Percentiles rank a stretch among this genome's conserved stretches.
Evolutionary conservation across 352 stramenopile species (phyloP).

Genomic region (Phytophthora fragariaefolia): DNA sequence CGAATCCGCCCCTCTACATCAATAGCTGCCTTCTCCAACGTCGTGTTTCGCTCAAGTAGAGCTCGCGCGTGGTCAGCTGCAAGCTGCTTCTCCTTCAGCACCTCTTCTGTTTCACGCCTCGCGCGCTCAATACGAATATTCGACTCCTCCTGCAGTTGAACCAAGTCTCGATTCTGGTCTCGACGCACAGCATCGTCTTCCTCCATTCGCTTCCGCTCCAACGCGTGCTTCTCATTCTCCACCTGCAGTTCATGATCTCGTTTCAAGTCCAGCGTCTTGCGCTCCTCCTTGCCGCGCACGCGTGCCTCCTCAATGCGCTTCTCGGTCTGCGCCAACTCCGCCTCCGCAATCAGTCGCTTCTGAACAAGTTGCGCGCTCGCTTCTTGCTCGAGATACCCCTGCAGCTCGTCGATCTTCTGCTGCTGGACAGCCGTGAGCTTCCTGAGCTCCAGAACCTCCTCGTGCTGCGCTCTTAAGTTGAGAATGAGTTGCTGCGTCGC

Average conservation of each 20-base stretch:
- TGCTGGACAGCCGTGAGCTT: constrained; percentile 40
- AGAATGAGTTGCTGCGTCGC: constrained; percentile 87
- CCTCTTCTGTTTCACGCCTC: constrained; percentile 64
- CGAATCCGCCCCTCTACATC: constrained; percentile 71
- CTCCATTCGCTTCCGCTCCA: constrained; percentile 55
- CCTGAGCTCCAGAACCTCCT: constrained; percentile 43
- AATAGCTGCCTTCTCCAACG: constrained; percentile 63
- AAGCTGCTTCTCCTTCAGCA: constrained; percentile 66
- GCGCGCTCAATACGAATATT: constrained; percentile 62
- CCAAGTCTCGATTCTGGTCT: constrained; percentile 64
- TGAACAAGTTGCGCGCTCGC: constrained; percentile 66
- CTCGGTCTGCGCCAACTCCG: constrained; percentile 40
- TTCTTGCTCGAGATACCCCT: constrained; percentile 67
- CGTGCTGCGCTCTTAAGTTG: constrained; percentile 37
- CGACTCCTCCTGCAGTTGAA: constrained; percentile 66
- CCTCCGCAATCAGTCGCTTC: constrained; percentile 64
- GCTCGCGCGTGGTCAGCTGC: constrained; percentile 52
- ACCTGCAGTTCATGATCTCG: constrained; percentile 55
- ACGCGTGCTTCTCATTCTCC: constrained; percentile 54
- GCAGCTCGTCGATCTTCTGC: constrained; percentile 44
- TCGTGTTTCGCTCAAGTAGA: constrained; percentile 66
- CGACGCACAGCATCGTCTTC: constrained; percentile 51
- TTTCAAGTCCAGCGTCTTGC: constrained; percentile 53
- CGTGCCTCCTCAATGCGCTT: constrained; percentile 50
- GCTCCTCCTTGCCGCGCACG: constrained; percentile 58